Evolutionary conservation across 139 green algal species (phyloP).

Genomic region (Helicosporidium sp.): DNA sequence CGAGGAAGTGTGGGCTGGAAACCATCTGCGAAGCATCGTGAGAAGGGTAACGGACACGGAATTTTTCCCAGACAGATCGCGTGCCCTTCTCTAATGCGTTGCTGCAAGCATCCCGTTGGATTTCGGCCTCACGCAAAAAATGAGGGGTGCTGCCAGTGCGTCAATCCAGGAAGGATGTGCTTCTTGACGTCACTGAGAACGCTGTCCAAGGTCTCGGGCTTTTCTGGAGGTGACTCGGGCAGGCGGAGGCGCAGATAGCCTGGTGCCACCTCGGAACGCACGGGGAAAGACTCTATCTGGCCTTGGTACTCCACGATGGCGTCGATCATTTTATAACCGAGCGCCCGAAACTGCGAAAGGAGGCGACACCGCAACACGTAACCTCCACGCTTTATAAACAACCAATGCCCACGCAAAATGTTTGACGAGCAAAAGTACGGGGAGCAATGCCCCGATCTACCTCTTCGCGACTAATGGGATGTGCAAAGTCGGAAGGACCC

Average conservation of each 20-base stretch:
- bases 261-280: constrained; percentile 26
- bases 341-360: constrained; percentile 37
- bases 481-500: not conserved
- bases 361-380: no score
- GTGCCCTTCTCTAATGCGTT: no score
- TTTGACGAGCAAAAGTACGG: no score
- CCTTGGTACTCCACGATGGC: constrained; percentile 41
- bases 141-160: constrained; percentile 62
- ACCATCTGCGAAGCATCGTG: constrained; percentile 23
- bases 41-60: not conserved
- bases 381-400: no score
- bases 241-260: constrained; percentile 37
- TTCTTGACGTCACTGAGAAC: constrained; percentile 42
- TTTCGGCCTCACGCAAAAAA: constrained; percentile 59
- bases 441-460: not conserved
- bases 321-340: constrained; percentile 42
- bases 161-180: constrained; percentile 50
- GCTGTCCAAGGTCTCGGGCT: constrained; percentile 24
- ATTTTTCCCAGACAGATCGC: not conserved
- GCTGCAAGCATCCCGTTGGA: no score
- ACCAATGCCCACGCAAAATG: no score
- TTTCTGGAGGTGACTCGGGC: constrained; percentile 26
- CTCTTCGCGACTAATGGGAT: not conserved
- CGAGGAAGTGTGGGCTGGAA: constrained; percentile 35
- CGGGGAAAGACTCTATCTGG: constrained; percentile 8